A percentile compares a stretch with the other conserved stretches of the same genome.
These are phyloP conservation scores for Leccinum barrowsii DNA, from an alignment of 768 basidiomycete genomes.

Conservation along the genomic window DNA sequence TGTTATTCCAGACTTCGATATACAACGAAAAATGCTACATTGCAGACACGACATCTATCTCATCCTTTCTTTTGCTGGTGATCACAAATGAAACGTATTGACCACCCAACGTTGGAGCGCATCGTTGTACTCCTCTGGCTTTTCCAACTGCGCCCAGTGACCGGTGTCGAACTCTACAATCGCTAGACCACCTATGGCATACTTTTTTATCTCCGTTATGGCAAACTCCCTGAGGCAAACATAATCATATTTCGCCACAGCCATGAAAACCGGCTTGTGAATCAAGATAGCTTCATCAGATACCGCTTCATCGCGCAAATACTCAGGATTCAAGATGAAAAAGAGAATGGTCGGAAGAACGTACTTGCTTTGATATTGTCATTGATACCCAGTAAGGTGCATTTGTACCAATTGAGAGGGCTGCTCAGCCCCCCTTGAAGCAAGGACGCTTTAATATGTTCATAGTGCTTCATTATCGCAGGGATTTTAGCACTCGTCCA, in stretches of 20 bases:
- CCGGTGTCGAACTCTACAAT: constrained; percentile 34
- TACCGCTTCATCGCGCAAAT: constrained; percentile 13
- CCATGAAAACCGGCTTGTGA: constrained; percentile 38
- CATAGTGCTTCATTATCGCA: constrained; percentile 24
- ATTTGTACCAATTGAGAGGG: constrained; percentile 39
- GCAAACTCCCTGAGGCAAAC: constrained; percentile 29
- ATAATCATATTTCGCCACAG: constrained; percentile 33
- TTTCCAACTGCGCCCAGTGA: constrained; percentile 38
- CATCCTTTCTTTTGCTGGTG: neutral
- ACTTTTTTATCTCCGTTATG: constrained; percentile 22
- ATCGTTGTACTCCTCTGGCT: constrained; percentile 32
- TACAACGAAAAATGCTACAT: constrained; percentile 1
- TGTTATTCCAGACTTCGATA: neutral
- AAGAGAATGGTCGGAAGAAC: neutral
- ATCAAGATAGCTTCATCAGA: constrained; percentile 27
- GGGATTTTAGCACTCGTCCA: constrained; percentile 1
- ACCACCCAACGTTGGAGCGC: constrained; percentile 34
- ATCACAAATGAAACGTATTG: constrained; percentile 17
- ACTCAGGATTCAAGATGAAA: neutral
- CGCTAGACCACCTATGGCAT: constrained; percentile 27
- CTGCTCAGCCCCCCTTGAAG: constrained; percentile 30
- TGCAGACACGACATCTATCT: constrained; percentile 1
- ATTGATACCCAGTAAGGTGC: constrained; percentile 27
- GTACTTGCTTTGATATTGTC: constrained; percentile 28
- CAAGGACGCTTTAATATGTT: constrained; percentile 27